Percentiles rank a stretch among this genome's conserved stretches.
phyloP scores from a whole-genome alignment of 306 rosid species.

The Ammopiptanthus mongolicus region DNA sequence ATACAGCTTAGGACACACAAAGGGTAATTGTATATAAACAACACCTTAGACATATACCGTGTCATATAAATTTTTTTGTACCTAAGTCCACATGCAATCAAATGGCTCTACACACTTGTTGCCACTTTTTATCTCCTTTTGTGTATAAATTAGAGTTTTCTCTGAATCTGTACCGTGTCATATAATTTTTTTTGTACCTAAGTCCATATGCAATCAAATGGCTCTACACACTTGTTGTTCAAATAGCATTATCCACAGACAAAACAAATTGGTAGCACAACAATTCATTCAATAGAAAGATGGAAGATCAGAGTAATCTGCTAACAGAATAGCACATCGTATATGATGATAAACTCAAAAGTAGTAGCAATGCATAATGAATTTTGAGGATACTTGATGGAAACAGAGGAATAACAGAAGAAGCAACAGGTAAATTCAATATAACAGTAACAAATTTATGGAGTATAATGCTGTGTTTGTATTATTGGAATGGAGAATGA shows the following conservation, averaged over 20 bases:
- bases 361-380: neutral
- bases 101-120: neutral
- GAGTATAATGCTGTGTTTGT: too few species aligned
- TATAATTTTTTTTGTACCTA: neutral
- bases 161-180: neutral
- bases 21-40: neutral
- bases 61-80: neutral
- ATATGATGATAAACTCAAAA: neutral
- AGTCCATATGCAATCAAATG: neutral
- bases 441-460: too few species aligned
- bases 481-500: too few species aligned
- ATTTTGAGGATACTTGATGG: neutral
- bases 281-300: neutral
- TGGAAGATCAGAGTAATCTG: neutral
- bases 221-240: neutral
- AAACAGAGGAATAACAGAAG: too few species aligned
- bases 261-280: neutral
- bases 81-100: neutral
- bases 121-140: too few species aligned
- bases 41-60: neutral
- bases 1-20: neutral
- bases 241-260: neutral
- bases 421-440: too few species aligned
- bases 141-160: constrained; percentile 19
- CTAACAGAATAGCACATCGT: constrained; percentile 1